Conservation (phyloP, 345 rosid genomes). For the Eucalyptus decipiens region DNA sequence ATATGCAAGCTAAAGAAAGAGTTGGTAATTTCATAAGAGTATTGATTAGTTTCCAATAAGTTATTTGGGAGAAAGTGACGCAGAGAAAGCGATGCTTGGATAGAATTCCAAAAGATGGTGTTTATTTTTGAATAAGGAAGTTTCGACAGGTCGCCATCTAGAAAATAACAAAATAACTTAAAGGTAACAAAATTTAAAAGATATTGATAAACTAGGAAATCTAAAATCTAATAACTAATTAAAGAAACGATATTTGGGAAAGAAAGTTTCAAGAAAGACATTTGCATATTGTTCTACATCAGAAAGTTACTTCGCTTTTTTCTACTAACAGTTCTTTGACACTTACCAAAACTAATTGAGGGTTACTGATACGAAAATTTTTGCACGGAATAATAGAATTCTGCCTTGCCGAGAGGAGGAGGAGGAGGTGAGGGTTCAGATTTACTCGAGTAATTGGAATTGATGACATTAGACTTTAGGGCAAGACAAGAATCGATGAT, state of each 20-base stretch:
- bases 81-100: too few relatives aligned
- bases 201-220: too few relatives aligned
- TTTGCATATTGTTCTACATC: too few relatives aligned
- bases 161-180: too few relatives aligned
- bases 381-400: background rate
- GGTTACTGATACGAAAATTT: background rate
- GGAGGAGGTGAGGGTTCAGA: background rate
- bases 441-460: background rate
- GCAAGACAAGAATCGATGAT: background rate
- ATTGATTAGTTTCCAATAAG: background rate
- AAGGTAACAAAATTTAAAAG: too few relatives aligned
- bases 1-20: background rate
- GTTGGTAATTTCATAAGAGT: background rate
- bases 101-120: too few relatives aligned
- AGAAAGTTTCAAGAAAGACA: too few relatives aligned
- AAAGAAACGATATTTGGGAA: too few relatives aligned
- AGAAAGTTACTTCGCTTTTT: background rate
- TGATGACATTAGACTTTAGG: background rate
- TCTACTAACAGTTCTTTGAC: background rate
- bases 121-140: too few relatives aligned
- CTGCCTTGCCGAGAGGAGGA: background rate
- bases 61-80: background rate
- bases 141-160: too few relatives aligned
- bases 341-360: background rate
- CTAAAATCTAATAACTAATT: too few relatives aligned